Percentiles rank a stretch among this genome's conserved stretches.
Conservation (phyloP, 495 filamentous ascomycete species). For the Apiosordaria backusii region DNA sequence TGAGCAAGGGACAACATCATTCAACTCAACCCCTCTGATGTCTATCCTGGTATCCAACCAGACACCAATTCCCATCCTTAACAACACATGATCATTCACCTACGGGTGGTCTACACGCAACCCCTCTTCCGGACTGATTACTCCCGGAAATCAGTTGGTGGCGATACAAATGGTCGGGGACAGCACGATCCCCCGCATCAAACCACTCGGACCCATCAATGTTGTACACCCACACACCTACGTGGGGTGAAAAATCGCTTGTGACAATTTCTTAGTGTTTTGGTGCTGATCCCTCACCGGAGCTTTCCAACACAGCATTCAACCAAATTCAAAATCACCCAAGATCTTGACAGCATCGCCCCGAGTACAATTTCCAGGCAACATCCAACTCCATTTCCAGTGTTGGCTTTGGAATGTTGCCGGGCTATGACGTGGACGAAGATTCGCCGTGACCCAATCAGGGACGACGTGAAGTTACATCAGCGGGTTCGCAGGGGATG, state of each 20-base stretch:
- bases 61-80: not conserved
- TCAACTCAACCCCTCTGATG: not conserved
- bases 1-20: not conserved
- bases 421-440: not conserved
- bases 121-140: not conserved
- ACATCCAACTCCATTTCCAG: too few relatives aligned
- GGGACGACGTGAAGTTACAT: not conserved
- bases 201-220: not conserved
- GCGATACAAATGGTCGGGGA: not conserved
- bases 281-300: too few relatives aligned
- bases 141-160: not conserved
- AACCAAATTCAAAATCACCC: too few relatives aligned
- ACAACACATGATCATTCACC: not conserved
- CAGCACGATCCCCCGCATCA: not conserved
- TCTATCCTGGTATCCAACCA: too few relatives aligned
- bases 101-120: not conserved
- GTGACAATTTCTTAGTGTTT: too few relatives aligned
- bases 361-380: too few relatives aligned
- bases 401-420: too few relatives aligned
- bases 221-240: too few relatives aligned
- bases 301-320: too few relatives aligned
- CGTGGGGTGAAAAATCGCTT: too few relatives aligned
- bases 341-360: too few relatives aligned
- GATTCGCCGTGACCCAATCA: not conserved
- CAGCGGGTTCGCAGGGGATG: not conserved